phyloP scores from a whole-genome alignment of 306 rosid genomes.

The Amphicarpaea edgeworthii region DNA sequence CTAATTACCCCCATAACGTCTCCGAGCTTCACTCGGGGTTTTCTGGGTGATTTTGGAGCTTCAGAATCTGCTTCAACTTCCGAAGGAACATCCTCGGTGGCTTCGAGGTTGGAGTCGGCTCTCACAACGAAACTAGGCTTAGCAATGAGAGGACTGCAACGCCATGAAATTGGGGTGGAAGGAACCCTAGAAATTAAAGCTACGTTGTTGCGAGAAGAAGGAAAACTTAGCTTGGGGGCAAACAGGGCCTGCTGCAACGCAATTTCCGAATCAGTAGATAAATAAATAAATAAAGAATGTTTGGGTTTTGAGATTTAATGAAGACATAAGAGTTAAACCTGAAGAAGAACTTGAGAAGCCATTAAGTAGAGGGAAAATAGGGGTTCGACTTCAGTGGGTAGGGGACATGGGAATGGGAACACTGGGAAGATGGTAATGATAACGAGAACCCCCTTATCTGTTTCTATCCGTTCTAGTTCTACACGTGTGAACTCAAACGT shows the following conservation, averaged over 20 bases:
- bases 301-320: background rate
- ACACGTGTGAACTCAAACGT: slow-evolving; percentile 1
- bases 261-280: slow-evolving; percentile 35
- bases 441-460: slow-evolving; percentile 34
- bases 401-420: slow-evolving; percentile 35
- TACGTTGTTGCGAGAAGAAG: slow-evolving; percentile 48
- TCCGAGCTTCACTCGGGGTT: slow-evolving; percentile 90
- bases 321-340: slow-evolving; percentile 56
- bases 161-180: slow-evolving; percentile 55
- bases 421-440: background rate
- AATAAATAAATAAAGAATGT: background rate
- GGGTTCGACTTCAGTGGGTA: slow-evolving; percentile 33
- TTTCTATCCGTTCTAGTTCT: slow-evolving; percentile 38
- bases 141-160: slow-evolving; percentile 51
- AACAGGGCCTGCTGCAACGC: slow-evolving; percentile 61
- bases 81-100: slow-evolving; percentile 14
- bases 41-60: slow-evolving; percentile 60
- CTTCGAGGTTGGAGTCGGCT: slow-evolving; percentile 63
- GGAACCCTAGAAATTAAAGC: slow-evolving; percentile 55
- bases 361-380: slow-evolving; percentile 39
- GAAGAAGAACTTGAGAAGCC: slow-evolving; percentile 79
- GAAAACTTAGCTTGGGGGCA: slow-evolving; percentile 58
- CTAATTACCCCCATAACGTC: slow-evolving; percentile 89
- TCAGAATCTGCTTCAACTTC: slow-evolving; percentile 54
- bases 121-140: slow-evolving; percentile 59